phyloP scores from a whole-genome alignment of 2,329 filamentous ascomycete species.

The Aspergillus fumigatus region DNA sequence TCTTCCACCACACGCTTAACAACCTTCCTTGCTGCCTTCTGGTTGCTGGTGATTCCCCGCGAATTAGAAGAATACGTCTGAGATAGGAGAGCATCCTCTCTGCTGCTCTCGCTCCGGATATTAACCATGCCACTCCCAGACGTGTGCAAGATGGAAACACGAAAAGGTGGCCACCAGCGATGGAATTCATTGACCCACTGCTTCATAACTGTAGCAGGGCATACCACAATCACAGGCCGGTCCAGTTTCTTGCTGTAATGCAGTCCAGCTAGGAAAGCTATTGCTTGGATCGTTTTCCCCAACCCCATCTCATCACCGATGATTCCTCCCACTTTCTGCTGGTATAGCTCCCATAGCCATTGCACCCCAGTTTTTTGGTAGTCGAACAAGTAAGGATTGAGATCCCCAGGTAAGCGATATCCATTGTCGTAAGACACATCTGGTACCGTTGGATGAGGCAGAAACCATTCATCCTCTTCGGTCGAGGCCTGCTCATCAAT shows the following conservation, averaged over 20 bases:
- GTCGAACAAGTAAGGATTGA: constrained; percentile 86
- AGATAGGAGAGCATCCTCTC: constrained; percentile 60
- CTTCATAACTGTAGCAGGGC: constrained; percentile 87
- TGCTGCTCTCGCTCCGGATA: constrained; percentile 55
- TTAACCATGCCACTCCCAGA: constrained; percentile 97
- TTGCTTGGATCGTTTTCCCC: constrained; percentile 85
- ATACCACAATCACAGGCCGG: constrained; percentile 85
- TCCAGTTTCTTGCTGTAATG: constrained; percentile 85
- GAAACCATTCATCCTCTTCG: constrained; percentile 64
- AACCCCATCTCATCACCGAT: constrained; percentile 97
- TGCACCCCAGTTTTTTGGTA: constrained; percentile 97
- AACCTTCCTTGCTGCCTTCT: constrained; percentile 70
- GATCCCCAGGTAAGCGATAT: constrained; percentile 82
- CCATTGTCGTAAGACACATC: constrained; percentile 72
- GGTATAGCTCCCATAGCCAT: constrained; percentile 90
- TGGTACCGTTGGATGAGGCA: constrained; percentile 75
- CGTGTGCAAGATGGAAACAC: constrained; percentile 90
- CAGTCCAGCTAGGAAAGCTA: constrained; percentile 80
- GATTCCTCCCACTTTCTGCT: constrained; percentile 86
- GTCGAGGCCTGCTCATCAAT: constrained; percentile 38
- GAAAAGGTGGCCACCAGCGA: constrained; percentile 97
- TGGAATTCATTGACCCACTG: constrained; percentile 99
- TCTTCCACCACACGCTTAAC: constrained; percentile 76
- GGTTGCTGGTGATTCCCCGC: constrained; percentile 46
- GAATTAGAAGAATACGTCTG: constrained; percentile 45